Evolutionary conservation across 2,329 filamentous ascomycete species (phyloP), one percentile per base, ranked within the genome.

Genomic region (Fusarium sp.): DNA sequence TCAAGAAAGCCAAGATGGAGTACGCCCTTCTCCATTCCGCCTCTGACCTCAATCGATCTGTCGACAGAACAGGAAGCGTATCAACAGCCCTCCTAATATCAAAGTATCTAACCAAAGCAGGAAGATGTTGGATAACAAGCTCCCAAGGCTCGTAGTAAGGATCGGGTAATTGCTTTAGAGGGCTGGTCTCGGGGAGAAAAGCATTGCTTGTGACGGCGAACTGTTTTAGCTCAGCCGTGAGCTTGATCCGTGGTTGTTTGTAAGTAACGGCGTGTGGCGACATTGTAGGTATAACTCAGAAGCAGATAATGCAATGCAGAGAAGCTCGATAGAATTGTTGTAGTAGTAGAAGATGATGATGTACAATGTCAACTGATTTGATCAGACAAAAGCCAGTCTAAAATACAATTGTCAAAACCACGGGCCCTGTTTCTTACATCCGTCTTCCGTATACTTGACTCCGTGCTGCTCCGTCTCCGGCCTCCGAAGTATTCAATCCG

Each of bases 91-190:
- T 77, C 39, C 91, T 87, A 33, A 97, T 81, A 36, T 87, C 83
- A 68, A 31, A 43, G 4, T 85, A 85, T 23, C 91, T 80, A 27
- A 97, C 83, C 10, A 94, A 80, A 0, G 81, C 78, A 31, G 94
- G 89, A 6, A 97, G 81, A 52, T 91, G 88, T 18, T 85, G 82
- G 3, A 90, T 84, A 4, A 96, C 79, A 1, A 84, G 78, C 76
- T 97, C 94, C 94, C 94, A 97, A 29, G 89, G 88, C 40, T 86
- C 81, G 73, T 96, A 97, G 79, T 95, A 96, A 0, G 85, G 72
- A 70, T 93, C 85, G 1, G 90, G 84, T 6, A 97, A 83, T 18
- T 79, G 72, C 20, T 85, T 82, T 2, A 94, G 81, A 0, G 93
- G 94, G n/a, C 85, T 80, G 20, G 90, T 80, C 18, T 88, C 81